Percentiles rank a stretch among this genome's conserved stretches.
Evolutionary conservation across 1,284 basidiomycete genomes (phyloP).

Genomic region (Taiwanofungus camphoratus): DNA sequence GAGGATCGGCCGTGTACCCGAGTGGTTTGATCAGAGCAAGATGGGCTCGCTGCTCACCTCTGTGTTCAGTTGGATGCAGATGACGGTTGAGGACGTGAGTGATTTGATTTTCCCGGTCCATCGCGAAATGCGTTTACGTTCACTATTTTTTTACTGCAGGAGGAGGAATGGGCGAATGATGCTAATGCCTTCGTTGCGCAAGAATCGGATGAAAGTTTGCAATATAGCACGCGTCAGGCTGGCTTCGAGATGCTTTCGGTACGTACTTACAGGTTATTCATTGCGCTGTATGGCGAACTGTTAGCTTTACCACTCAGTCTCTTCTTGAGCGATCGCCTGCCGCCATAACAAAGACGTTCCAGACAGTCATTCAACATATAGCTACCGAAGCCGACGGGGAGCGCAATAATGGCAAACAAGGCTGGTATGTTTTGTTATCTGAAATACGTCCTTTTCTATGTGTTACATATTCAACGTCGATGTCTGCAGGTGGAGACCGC

Average conservation of each 20-base stretch:
- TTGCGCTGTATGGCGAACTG: neutral
- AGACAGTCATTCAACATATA: conserved; percentile 51
- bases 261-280: conserved; percentile 20
- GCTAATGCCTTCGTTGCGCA: conserved; percentile 91
- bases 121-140: neutral
- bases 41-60: conserved; percentile 51
- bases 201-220: conserved; percentile 87
- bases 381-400: conserved; percentile 50
- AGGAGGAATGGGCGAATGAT: conserved; percentile 87
- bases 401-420: conserved; percentile 43
- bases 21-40: conserved; percentile 54
- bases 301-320: conserved; percentile 37
- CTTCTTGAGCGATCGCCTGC: conserved; percentile 66
- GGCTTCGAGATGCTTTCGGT: conserved; percentile 83
- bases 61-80: conserved; percentile 75
- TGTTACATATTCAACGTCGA: conserved; percentile 1
- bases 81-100: conserved; percentile 84
- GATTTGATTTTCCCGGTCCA: neutral
- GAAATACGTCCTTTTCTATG: neutral
- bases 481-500: conserved; percentile 73
- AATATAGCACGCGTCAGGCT: conserved; percentile 79
- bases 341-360: conserved; percentile 52
- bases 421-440: conserved; percentile 41
- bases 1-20: conserved; percentile 56
- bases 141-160: conserved; percentile 38